Evolutionary conservation across 1,139 yeast species (phyloP), one percentile per base, ranked within the genome.

Genomic region (Blastobotrys persicus): DNA sequence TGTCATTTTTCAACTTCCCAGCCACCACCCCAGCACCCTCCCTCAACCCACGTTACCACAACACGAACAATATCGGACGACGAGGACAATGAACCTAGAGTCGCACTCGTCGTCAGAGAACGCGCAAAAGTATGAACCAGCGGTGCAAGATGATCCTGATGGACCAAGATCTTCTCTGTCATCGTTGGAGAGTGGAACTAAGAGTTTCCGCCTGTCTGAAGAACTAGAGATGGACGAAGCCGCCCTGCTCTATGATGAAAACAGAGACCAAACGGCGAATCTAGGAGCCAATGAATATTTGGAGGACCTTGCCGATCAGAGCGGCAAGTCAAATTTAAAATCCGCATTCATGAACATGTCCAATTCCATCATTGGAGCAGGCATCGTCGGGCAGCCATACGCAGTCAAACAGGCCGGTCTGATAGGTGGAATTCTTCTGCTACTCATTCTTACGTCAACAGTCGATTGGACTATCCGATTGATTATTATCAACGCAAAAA

Each of bases 271-370:
- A 11, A 38, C 42, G 7, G 23, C 46, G 4, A 13, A 31, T 19
- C 31, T 58, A 44, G 62, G 62, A 7, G 58, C 57, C 35, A 63
- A 63, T 48, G 60, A 58, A 41, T 52, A 52, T 3, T 52, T 63
- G 23, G 55, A 53, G 34, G 50, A 55, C 14, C 50, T 66, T 35
- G 59, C 66, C 20, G 59, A 58, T 16, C 65, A 75, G 42, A 72
- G 79, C 2, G 64, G 60, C 46, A 70, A 70, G 52, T 67, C 72
- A n/a, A 76, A 72, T 54, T 75, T 89, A 77, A 78, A 78, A 54
- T 85, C 86, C 89, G 97, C 97, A 11, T 89, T 91, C 62, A 87
- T 91, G 95, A 91, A 91, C 67, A 89, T 91, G 96, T 95, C 97
- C 18, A 91, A 91, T 67, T 85, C 70, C 13, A 91, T 89, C 52